Conservation (phyloP, 306 rosid species). For the Cicer chorassanicum region DNA sequence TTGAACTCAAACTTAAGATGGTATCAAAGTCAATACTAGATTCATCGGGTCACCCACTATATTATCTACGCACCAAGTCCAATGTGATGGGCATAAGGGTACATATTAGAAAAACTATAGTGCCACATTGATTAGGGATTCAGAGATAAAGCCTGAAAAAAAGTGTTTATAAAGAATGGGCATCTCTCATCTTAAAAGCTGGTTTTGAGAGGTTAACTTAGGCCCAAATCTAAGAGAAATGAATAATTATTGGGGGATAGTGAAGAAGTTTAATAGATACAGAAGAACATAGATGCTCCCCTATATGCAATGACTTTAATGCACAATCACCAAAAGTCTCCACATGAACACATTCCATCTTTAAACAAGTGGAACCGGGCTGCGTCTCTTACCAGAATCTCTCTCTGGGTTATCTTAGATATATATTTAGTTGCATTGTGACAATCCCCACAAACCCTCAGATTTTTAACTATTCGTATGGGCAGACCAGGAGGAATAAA, state of each 20-base stretch:
- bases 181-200: slow-evolving; percentile 1
- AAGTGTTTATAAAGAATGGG: not conserved
- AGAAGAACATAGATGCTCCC: not conserved
- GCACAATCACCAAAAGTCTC: slow-evolving; percentile 83
- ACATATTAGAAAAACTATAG: not conserved
- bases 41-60: not conserved
- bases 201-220: not conserved
- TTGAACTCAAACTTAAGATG: not conserved
- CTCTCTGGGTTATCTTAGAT: slow-evolving; percentile 82
- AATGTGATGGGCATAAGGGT: not conserved
- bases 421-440: slow-evolving; percentile 93
- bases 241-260: not conserved
- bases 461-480: slow-evolving; percentile 78
- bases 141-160: not conserved
- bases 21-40: not conserved
- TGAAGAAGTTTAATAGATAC: slow-evolving; percentile 2
- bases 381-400: slow-evolving; percentile 88
- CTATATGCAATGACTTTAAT: slow-evolving; percentile 22
- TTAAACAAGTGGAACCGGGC: slow-evolving; percentile 88
- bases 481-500: slow-evolving; percentile 74
- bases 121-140: not conserved
- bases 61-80: not conserved
- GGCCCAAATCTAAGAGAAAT: slow-evolving; percentile 5
- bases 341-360: slow-evolving; percentile 83
- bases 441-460: slow-evolving; percentile 91